Evolutionary conservation across 306 rosid species (phyloP).

Genomic region (Hippophae rhamnoides): DNA sequence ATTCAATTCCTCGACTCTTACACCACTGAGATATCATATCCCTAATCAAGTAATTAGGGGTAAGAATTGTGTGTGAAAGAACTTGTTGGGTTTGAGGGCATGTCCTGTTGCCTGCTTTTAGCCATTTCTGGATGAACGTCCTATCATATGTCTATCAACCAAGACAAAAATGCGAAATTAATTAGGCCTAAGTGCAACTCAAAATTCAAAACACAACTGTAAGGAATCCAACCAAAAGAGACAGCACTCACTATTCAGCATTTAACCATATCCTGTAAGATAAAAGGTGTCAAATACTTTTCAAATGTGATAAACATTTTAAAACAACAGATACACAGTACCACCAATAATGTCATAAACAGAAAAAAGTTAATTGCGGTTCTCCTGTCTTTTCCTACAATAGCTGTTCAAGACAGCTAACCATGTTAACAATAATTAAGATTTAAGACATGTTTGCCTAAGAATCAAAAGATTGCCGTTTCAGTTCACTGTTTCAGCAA

Average conservation of each 20-base stretch:
- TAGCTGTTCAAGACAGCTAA: constrained; percentile 14
- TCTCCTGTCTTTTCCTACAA: constrained; percentile 17
- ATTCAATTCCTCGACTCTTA: constrained; percentile 51
- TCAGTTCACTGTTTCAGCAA: no score
- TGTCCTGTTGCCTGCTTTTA: constrained; percentile 66
- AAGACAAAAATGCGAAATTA: constrained; percentile 12
- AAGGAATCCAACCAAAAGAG: no score
- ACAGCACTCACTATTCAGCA: no score
- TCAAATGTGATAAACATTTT: no score
- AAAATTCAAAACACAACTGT: no score
- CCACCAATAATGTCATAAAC: neutral
- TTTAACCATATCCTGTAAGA: no score
- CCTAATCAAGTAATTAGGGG: constrained; percentile 66
- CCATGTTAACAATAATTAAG: neutral
- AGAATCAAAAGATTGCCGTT: no score
- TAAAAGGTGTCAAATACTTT: no score
- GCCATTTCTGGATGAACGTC: constrained; percentile 61
- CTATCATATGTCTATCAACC: constrained; percentile 73
- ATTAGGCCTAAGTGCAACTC: neutral
- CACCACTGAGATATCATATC: constrained; percentile 71
- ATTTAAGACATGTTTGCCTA: neutral
- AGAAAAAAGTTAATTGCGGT: neutral
- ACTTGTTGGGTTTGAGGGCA: constrained; percentile 79
- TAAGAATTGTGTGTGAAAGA: constrained; percentile 67
- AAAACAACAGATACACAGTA: neutral